These are phyloP conservation scores for Trichophyton equinum DNA, from an alignment of 2,329 filamentous ascomycete species.

Conservation along the genomic window DNA sequence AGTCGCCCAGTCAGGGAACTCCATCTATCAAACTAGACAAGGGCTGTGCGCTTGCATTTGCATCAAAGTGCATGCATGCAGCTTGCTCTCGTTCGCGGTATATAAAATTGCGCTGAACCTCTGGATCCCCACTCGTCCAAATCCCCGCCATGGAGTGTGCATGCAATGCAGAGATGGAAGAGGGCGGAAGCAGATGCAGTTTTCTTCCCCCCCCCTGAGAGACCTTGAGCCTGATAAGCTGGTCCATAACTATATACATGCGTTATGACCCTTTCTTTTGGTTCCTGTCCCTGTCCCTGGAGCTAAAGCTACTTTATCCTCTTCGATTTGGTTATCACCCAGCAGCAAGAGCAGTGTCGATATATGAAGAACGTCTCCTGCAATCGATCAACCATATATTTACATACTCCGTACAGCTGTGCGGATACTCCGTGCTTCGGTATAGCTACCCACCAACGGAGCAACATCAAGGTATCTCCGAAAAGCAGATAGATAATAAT, in stretches of 20 bases:
- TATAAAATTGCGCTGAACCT: conserved; percentile 3
- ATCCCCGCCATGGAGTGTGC: not conserved
- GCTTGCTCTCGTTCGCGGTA: not conserved
- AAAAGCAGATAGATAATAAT: not conserved
- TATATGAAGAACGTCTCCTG: too few relatives aligned
- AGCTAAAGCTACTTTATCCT: not conserved
- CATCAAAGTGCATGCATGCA: not conserved
- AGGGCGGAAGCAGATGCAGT: not conserved
- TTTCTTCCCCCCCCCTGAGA: not conserved
- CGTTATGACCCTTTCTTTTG: not conserved
- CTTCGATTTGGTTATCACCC: too few relatives aligned
- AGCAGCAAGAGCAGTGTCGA: too few relatives aligned
- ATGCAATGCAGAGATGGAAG: not conserved
- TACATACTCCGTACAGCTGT: too few relatives aligned
- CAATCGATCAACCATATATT: too few relatives aligned
- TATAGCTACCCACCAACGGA: too few relatives aligned
- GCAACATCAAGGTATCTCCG: too few relatives aligned
- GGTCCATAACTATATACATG: not conserved
- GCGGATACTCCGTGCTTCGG: too few relatives aligned
- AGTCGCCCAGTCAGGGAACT: not conserved
- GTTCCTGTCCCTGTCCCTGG: not conserved
- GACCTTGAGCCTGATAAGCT: not conserved
- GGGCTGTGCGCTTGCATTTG: conserved; percentile 2
- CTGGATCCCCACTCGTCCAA: not conserved
- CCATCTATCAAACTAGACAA: not conserved